phyloP scores from a whole-genome alignment of 495 filamentous ascomycete species.

The Neurospora intermedia region DNA sequence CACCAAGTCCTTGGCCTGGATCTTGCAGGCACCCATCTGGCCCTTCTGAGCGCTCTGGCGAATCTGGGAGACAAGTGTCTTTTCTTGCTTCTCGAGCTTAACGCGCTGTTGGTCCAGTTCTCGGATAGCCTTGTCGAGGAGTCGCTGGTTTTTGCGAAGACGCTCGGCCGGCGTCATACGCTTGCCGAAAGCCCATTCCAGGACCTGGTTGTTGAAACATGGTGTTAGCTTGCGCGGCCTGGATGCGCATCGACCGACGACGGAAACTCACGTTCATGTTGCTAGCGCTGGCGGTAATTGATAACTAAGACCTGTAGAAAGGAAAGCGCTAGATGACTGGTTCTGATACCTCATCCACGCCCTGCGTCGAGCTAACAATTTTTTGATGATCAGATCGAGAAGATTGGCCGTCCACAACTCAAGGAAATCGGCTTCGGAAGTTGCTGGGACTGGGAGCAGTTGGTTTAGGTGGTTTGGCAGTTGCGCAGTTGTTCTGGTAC shows the following conservation, averaged over 20 bases:
- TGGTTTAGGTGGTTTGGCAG: background rate
- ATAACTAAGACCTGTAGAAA: background rate
- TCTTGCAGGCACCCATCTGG: slow-evolving; percentile 90
- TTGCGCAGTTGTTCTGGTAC: background rate
- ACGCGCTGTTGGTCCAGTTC: slow-evolving; percentile 88
- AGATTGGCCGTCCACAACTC: background rate
- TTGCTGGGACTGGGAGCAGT: background rate
- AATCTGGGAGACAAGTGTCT: slow-evolving; percentile 89
- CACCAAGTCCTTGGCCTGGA: slow-evolving; percentile 95
- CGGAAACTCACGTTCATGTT: slow-evolving; percentile 27
- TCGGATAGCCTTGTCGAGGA: slow-evolving; percentile 91
- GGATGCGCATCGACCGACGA: background rate
- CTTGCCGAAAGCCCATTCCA: slow-evolving; percentile 98
- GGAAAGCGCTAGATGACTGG: background rate
- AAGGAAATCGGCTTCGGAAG: background rate
- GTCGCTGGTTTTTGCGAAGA: slow-evolving; percentile 90
- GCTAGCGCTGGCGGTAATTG: background rate
- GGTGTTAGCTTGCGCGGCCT: background rate
- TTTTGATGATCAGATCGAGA: background rate
- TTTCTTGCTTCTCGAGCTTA: slow-evolving; percentile 96
- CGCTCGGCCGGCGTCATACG: slow-evolving; percentile 96
- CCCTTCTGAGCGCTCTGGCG: slow-evolving; percentile 97
- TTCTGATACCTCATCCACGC: background rate
- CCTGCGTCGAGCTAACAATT: background rate
- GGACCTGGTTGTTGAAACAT: slow-evolving; percentile 44